Base-by-base conservation (phyloP, 352 stramenopile species). In the Plasmopara viticola region DNA sequence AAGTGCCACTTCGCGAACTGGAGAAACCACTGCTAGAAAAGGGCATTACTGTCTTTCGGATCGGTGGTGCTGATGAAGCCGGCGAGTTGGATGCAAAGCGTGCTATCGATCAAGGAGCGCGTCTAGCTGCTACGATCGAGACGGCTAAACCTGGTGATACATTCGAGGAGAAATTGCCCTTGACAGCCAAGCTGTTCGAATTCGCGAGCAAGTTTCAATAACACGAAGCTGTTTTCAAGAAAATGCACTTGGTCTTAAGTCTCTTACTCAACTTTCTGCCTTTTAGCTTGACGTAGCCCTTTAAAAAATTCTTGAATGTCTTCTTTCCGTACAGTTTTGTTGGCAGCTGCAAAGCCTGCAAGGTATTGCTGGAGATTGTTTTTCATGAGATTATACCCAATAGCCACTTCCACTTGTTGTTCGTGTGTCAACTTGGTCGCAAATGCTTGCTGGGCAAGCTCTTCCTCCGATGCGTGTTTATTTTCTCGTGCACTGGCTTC, bases 71-170 rank as follows among this genome's bases (percentile, higher is more conserved):
- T 4, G 94, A 97, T 53, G 70, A 97, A 58, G 96, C 96, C 28
- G 84, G 82, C 18, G 96, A 99, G 66, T 66, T 98, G 10, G 96
- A 99, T 70, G 96, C 96, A 33, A 99, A 99, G 74, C 78, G 95
- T 39, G 96, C 96, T 8, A 98, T 99, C 66, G 94, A 98, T 66
- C 97, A 98, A 70, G 96, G 93, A 33, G 95, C 87, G 18, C 80
- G 87, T 31, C 58, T 96, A 14, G 87, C 85, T 13, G 85, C 83
- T 14, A 78, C 53, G 38, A 85, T 96, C 40, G 87, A 96, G 65
- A 87, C 78, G 13, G 80, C 85, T 0, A 81, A 65, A 40, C 72
- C 81, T 38, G 87, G 86, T 20, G 77, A 94, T 20, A 50, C 67
- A 18, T 53, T 89, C 7, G 40, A 63, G 39, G 70, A 74, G 6